Evolutionary conservation across 2,329 filamentous ascomycete species (phyloP), one percentile per base, ranked within the genome.

Genomic region (Sarocladium strictum): DNA sequence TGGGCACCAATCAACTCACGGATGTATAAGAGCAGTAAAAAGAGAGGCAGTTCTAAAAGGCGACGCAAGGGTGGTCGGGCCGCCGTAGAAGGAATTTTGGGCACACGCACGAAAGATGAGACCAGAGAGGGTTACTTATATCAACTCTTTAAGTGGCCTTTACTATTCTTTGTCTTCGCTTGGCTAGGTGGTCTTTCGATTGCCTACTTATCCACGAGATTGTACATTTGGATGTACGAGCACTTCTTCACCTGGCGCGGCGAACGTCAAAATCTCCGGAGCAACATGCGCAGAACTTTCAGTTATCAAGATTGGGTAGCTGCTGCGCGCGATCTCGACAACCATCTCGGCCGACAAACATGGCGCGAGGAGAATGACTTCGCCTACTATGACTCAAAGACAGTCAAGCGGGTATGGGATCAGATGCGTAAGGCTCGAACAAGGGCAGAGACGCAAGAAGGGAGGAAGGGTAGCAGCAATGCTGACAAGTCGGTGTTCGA

Each of bases 51-150:
- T 64, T 71, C 58, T 73, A 58, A 63, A 56, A 70, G 65, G 58
- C 67, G 64, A 62, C 71, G 64, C 55, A 65, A 63, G 38, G 63
- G 57, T 32, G 58, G 58, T 49, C 63, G 58, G 54, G 63, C 53
- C 58, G 64, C 67, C 0, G 69, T 67, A 5, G 65, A 73, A 41
- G 69, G 69, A 1, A 63, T 76, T 2, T 61, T 78, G 6, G 78
- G 81, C 27, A 78, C 78, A 19, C 77, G 87, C 56, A 87, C 83
- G 59, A 89, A 85, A 64, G 94, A 99, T 67, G 94, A 99, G 76
- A 97, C 93, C 2, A 79, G 94, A 60, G 94, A 99, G 73, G 94
- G 94, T 19, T 90, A 94, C 66, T 79, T 96, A 11, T 99, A 99
- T 69, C 83, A 82, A 1, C 68, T 99, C 43, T 76, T 96, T 53